Conservation (phyloP, 352 stramenopile species). For the Pythium periplocum region DNA sequence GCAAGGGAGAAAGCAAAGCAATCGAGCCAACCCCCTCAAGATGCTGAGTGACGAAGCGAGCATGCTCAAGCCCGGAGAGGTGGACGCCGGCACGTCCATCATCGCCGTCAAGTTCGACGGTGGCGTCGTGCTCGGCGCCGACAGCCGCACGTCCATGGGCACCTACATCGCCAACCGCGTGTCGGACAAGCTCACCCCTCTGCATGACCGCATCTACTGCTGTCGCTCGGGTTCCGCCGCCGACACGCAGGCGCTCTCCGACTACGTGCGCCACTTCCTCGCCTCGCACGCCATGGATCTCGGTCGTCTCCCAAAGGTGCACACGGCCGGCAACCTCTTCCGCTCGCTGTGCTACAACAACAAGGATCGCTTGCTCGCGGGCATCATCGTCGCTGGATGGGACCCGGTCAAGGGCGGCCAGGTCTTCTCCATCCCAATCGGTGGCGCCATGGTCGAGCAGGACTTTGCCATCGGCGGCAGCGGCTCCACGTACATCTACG, state of each 20-base stretch:
- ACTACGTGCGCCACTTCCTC: constrained; percentile 83
- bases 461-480: constrained; percentile 96
- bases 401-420: constrained; percentile 94
- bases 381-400: constrained; percentile 98
- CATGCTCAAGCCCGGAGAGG: constrained; percentile 87
- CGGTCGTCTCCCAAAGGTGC: constrained; percentile 92
- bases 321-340: constrained; percentile 97
- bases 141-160: constrained; percentile 91
- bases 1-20: constrained; percentile 2
- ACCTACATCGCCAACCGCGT: constrained; percentile 98
- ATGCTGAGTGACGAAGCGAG: constrained; percentile 49
- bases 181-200: constrained; percentile 96
- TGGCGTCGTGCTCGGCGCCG: constrained; percentile 96
- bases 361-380: constrained; percentile 94
- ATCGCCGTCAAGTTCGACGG: constrained; percentile 96
- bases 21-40: constrained; percentile 17
- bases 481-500: constrained; percentile 98
- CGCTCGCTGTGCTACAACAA: constrained; percentile 97
- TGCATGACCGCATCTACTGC: constrained; percentile 97
- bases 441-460: constrained; percentile 95
- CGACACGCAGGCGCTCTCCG: constrained; percentile 93
- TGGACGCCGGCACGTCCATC: constrained; percentile 97
- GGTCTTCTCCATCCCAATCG: constrained; percentile 96
- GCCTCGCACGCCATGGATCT: constrained; percentile 75
- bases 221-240: constrained; percentile 96